These are phyloP conservation scores for Thermochaetoides thermophila DNA, from an alignment of 495 filamentous ascomycete genomes.

Conservation along the genomic window DNA sequence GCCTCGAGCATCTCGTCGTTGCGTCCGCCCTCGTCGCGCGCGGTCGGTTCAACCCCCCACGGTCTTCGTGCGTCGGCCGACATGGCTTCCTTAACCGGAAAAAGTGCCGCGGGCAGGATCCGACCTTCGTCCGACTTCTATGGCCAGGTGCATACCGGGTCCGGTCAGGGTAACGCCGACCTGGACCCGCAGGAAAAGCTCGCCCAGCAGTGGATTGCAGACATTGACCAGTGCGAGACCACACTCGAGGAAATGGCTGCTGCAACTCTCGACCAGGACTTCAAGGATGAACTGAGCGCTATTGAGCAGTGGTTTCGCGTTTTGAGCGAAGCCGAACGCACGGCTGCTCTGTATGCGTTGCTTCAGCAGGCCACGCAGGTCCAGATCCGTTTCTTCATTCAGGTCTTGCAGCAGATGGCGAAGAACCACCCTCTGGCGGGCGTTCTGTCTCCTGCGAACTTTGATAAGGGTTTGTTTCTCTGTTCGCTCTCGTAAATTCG, in stretches of 20 bases:
- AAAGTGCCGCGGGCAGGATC: constrained; percentile 66
- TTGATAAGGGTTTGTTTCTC: constrained; percentile 76
- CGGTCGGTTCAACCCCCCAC: constrained; percentile 56
- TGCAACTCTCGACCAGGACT: constrained; percentile 93
- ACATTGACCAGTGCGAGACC: constrained; percentile 95
- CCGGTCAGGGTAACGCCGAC: constrained; percentile 45
- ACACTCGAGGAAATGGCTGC: constrained; percentile 98
- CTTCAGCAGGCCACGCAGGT: constrained; percentile 98
- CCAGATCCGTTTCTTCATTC: constrained; percentile 97
- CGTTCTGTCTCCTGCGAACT: constrained; percentile 86
- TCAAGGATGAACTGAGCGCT: constrained; percentile 96
- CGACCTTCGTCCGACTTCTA: constrained; percentile 92
- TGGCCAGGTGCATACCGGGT: constrained; percentile 52
- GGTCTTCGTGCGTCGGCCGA: constrained; percentile 90
- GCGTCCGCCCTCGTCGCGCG: constrained; percentile 75
- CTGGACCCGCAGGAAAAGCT: constrained; percentile 77
- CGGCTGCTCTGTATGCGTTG: constrained; percentile 85
- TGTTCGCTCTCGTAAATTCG: neutral
- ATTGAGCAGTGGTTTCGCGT: constrained; percentile 99
- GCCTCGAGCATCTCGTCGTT: constrained; percentile 67
- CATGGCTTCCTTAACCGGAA: constrained; percentile 73
- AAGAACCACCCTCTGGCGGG: constrained; percentile 96
- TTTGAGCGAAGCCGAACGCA: constrained; percentile 88
- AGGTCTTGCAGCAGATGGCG: constrained; percentile 96
- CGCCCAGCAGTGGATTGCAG: constrained; percentile 94